phyloP scores from a whole-genome alignment of 2,329 filamentous ascomycete species.

The Sporothrix brasiliensis region DNA sequence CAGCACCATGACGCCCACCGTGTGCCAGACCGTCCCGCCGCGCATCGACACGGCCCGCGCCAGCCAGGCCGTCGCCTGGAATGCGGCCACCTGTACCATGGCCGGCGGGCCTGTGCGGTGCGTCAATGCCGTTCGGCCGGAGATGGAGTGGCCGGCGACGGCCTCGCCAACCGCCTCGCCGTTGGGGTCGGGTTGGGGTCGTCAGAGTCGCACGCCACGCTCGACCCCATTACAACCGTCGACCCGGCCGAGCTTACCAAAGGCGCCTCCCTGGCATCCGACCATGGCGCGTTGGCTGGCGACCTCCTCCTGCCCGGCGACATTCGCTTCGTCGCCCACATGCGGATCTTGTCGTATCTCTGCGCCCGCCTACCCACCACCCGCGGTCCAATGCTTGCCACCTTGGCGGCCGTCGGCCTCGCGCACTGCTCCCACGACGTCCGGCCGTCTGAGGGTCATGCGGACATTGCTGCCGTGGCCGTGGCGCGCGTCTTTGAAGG shows the following conservation, averaged over 20 bases:
- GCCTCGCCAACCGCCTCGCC: neutral
- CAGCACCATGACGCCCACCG: conserved; percentile 5
- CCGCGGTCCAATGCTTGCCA: conserved; percentile 33
- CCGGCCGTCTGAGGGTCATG: conserved; percentile 35
- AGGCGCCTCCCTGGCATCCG: neutral
- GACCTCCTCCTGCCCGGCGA: conserved; percentile 35
- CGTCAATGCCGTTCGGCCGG: neutral
- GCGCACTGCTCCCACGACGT: conserved; percentile 38
- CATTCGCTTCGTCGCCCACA: conserved; percentile 36
- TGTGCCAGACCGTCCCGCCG: conserved; percentile 33
- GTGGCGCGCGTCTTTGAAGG: conserved; percentile 33
- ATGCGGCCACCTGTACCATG: conserved; percentile 31
- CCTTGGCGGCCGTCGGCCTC: conserved; percentile 36
- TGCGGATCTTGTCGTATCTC: conserved; percentile 37
- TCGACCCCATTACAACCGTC: neutral
- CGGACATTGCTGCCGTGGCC: conserved; percentile 34
- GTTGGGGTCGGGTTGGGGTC: neutral
- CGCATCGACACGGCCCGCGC: neutral
- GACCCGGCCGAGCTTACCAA: neutral
- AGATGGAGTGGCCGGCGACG: neutral
- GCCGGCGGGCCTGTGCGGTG: conserved; percentile 31
- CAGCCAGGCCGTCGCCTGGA: conserved; percentile 32
- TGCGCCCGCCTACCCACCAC: conserved; percentile 34
- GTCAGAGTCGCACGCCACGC: neutral
- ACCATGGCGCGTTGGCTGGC: too few species aligned